These are phyloP conservation scores for Coemansia sp. DNA, from an alignment of 192 early-diverging fungal genomes.

Conservation along the genomic window DNA sequence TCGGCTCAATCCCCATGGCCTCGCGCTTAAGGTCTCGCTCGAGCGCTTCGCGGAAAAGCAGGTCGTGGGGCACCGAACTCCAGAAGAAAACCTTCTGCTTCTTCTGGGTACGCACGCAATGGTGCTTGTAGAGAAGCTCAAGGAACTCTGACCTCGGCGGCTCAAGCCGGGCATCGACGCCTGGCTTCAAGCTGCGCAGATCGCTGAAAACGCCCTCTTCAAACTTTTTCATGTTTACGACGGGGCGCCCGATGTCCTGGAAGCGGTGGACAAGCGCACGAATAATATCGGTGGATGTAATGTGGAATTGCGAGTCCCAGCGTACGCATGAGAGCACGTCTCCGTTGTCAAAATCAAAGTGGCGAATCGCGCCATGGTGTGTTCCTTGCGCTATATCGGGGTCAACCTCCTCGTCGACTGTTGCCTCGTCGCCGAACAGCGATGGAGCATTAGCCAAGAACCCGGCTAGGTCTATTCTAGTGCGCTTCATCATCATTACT, in stretches of 20 bases:
- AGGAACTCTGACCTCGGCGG: constrained; percentile 91
- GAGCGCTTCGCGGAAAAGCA: constrained; percentile 92
- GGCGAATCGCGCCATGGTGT: constrained; percentile 44
- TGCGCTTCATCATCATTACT: constrained; percentile 34
- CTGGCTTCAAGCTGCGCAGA: constrained; percentile 91
- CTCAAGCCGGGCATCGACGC: constrained; percentile 89
- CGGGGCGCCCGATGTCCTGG: constrained; percentile 83
- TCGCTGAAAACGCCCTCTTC: constrained; percentile 98
- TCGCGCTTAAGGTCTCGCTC: constrained; percentile 96
- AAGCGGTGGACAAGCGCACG: constrained; percentile 88
- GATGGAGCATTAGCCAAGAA: constrained; percentile 53
- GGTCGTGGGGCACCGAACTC: constrained; percentile 92
- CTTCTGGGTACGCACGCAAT: constrained; percentile 97
- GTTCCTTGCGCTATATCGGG: constrained; percentile 40
- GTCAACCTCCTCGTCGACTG: constrained; percentile 43
- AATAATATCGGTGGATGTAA: constrained; percentile 97
- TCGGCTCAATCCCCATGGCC: constrained; percentile 79
- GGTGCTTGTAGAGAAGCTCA: constrained; percentile 92
- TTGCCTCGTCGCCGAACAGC: constrained; percentile 52
- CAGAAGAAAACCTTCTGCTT: constrained; percentile 99
- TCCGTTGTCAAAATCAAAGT: constrained; percentile 71
- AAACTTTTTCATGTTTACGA: constrained; percentile 91
- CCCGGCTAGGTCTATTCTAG: constrained; percentile 36
- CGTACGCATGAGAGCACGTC: constrained; percentile 90
- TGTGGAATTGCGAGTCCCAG: constrained; percentile 91